phyloP scores from a whole-genome alignment of 805 yeast genomes.

The Wickerhamiella cacticola region DNA sequence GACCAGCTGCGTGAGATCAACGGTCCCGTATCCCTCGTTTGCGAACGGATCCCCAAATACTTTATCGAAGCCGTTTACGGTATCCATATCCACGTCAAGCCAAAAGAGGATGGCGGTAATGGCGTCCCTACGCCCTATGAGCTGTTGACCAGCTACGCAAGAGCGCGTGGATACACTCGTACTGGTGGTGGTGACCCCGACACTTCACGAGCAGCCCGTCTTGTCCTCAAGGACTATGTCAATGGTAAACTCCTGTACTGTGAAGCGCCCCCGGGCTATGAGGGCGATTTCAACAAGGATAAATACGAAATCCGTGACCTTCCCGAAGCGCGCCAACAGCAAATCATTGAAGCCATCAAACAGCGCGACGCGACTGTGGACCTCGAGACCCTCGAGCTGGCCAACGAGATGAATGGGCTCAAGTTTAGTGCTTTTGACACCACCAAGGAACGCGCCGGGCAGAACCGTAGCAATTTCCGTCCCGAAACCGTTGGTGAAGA shows the following conservation, averaged over 20 bases:
- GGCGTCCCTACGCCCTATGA: conserved; percentile 84
- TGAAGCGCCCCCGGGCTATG: conserved; percentile 73
- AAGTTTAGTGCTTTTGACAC: conserved; percentile 58
- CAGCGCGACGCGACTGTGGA: conserved; percentile 34
- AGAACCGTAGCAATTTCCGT: conserved; percentile 30
- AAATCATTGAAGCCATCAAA: conserved; percentile 46
- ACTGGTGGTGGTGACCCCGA: conserved; percentile 96
- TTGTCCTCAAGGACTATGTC: conserved; percentile 86
- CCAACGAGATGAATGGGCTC: conserved; percentile 55
- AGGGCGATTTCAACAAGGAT: conserved; percentile 65
- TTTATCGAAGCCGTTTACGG: conserved; percentile 88
- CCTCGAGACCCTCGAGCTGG: conserved; percentile 40
- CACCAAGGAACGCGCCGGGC: conserved; percentile 35
- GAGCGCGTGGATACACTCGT: conserved; percentile 88
- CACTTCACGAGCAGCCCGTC: conserved; percentile 87
- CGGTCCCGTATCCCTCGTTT: conserved; percentile 76
- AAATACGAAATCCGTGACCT: conserved; percentile 52
- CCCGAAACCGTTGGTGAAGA: conserved; percentile 60
- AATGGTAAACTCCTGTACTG: conserved; percentile 77
- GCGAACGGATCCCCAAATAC: conserved; percentile 78
- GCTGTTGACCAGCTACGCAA: conserved; percentile 78
- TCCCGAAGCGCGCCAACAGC: conserved; percentile 63
- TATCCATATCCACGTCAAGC: conserved; percentile 67
- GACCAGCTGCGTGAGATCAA: conserved; percentile 90
- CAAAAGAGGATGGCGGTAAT: conserved; percentile 75